Conservation (phyloP, 2,329 filamentous ascomycete species). For the Verticillium albo-atrum region DNA sequence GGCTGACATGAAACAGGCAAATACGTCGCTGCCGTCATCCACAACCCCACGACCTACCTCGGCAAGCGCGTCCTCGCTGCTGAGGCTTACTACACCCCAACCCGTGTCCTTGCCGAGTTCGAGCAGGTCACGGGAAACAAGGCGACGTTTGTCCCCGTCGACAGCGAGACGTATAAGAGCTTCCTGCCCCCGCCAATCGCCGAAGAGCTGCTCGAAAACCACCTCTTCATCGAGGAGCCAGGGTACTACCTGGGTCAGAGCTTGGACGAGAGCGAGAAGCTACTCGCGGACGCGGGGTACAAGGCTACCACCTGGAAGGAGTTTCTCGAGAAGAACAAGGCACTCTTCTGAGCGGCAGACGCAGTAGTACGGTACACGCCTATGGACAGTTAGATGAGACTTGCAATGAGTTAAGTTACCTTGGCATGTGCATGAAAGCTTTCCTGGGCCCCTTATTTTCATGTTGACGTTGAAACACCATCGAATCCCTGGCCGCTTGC, state of each 20-base stretch:
- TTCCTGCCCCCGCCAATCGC: conserved; percentile 15
- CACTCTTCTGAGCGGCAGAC: no score
- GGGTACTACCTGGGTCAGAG: conserved; percentile 10
- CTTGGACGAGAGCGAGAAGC: conserved; percentile 1
- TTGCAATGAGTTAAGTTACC: no score
- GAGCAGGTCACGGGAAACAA: conserved; percentile 4
- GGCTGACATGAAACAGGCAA: conserved; percentile 4
- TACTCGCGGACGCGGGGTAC: conserved; percentile 3
- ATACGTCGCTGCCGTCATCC: conserved; percentile 7
- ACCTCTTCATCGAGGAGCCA: conserved; percentile 15
- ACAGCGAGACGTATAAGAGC: conserved; percentile 15
- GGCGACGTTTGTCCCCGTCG: conserved; percentile 8
- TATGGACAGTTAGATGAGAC: no score
- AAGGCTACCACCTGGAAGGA: conserved; percentile 8
- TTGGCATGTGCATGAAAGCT: no score
- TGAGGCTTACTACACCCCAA: conserved; percentile 9
- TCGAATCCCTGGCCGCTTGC: no score
- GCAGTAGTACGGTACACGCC: no score
- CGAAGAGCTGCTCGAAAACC: conserved; percentile 17
- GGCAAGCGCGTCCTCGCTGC: conserved; percentile 12
- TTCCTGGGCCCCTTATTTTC: no score
- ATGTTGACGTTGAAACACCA: no score
- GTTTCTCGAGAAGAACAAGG: conserved; percentile 5
- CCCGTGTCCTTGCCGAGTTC: conserved; percentile 10
- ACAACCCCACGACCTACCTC: neutral